Evolutionary conservation across 805 yeast species (phyloP).

Genomic region (Metschnikowia proteae): DNA sequence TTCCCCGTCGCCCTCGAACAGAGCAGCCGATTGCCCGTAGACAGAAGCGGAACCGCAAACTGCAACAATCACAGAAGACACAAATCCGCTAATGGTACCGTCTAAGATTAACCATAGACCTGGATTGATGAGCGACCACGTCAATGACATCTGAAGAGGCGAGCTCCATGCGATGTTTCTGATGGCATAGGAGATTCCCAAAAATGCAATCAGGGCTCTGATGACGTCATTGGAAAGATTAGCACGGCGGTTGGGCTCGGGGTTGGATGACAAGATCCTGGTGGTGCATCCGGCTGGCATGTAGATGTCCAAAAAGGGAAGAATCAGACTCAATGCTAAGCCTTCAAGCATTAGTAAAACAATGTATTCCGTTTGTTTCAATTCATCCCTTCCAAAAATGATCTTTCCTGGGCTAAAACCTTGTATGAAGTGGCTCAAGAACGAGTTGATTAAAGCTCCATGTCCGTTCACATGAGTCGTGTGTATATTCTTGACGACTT

Average conservation of each 20-base stretch:
- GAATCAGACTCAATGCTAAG: slow-evolving; percentile 50
- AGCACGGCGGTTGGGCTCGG: slow-evolving; percentile 29
- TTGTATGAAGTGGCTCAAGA: slow-evolving; percentile 24
- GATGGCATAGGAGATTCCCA: slow-evolving; percentile 70
- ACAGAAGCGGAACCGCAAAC: slow-evolving; percentile 29
- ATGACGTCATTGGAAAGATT: slow-evolving; percentile 35
- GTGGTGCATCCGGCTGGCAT: slow-evolving; percentile 29
- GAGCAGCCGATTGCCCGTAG: slow-evolving; percentile 26
- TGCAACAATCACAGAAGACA: slow-evolving; percentile 35
- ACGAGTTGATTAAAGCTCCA: slow-evolving; percentile 41
- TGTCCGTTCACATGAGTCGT: slow-evolving; percentile 45
- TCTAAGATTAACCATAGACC: slow-evolving; percentile 66
- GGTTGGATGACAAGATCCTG: slow-evolving; percentile 38
- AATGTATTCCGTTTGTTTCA: slow-evolving; percentile 13
- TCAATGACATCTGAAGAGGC: slow-evolving; percentile 57
- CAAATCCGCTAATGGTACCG: slow-evolving; percentile 51
- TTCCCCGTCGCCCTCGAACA: slow-evolving; percentile 19
- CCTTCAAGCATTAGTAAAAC: slow-evolving; percentile 44
- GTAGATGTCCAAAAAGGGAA: slow-evolving; percentile 42
- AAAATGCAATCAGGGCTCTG: slow-evolving; percentile 52
- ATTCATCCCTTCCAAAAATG: slow-evolving; percentile 1
- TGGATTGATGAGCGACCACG: slow-evolving; percentile 61
- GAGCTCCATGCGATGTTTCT: slow-evolving; percentile 68
- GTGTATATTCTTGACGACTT: slow-evolving; percentile 49
- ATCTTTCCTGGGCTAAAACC: slow-evolving; percentile 21